Evolutionary conservation across 805 yeast species (phyloP).

Genomic region (Yamadazyma olivae): DNA sequence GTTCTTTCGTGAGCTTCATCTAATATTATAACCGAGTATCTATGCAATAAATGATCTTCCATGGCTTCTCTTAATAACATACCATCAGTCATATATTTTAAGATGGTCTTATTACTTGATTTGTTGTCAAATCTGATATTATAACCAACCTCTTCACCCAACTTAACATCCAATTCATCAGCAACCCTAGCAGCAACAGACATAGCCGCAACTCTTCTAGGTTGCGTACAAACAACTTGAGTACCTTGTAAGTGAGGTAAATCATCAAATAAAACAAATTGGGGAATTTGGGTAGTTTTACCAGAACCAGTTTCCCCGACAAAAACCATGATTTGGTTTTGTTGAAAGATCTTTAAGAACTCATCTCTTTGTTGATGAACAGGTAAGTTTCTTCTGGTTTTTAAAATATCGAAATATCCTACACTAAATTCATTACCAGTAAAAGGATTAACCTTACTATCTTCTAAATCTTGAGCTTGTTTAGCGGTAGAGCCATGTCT

Average conservation of each 20-base stretch:
- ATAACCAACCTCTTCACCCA: slow-evolving; percentile 96
- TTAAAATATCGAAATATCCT: slow-evolving; percentile 74
- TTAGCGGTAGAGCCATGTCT: slow-evolving; percentile 67
- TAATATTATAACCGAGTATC: slow-evolving; percentile 85
- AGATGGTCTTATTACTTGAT: slow-evolving; percentile 72
- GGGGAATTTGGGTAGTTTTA: slow-evolving; percentile 97
- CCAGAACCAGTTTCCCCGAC: slow-evolving; percentile 99
- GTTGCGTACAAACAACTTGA: slow-evolving; percentile 94
- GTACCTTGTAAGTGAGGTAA: slow-evolving; percentile 82
- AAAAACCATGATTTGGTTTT: slow-evolving; percentile 91
- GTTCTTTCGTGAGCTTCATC: slow-evolving; percentile 99
- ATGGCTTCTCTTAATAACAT: slow-evolving; percentile 95
- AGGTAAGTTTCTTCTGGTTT: slow-evolving; percentile 80
- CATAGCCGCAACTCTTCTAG: slow-evolving; percentile 99
- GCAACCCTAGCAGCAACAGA: slow-evolving; percentile 97
- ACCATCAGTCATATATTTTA: slow-evolving; percentile 98
- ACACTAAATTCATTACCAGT: slow-evolving; percentile 62
- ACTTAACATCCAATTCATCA: slow-evolving; percentile 89
- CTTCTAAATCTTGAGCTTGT: slow-evolving; percentile 58
- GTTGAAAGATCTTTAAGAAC: slow-evolving; percentile 78
- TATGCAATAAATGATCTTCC: slow-evolving; percentile 82
- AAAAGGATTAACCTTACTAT: slow-evolving; percentile 69
- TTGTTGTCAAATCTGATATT: slow-evolving; percentile 91
- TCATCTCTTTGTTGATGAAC: slow-evolving; percentile 92
- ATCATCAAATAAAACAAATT: slow-evolving; percentile 88